phyloP scores from a whole-genome alignment of 768 basidiomycete genomes.

The Fistulinella prunicolor region DNA sequence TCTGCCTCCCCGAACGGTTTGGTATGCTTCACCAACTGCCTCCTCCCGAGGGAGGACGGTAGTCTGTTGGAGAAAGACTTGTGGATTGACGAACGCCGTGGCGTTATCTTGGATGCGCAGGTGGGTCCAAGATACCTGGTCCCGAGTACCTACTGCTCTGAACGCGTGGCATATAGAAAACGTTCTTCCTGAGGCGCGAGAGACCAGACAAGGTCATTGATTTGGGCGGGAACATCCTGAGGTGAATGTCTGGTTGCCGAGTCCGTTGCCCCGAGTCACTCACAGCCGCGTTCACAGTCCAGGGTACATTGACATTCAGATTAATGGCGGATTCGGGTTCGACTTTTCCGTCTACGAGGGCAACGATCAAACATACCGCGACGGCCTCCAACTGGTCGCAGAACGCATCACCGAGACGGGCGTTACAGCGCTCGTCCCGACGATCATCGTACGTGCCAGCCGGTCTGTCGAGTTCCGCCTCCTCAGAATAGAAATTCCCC shows the following conservation, averaged over 20 bases:
- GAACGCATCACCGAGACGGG: conserved; percentile 83
- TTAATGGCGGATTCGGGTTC: conserved; percentile 87
- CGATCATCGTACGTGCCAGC: conserved; percentile 58
- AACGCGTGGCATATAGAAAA: conserved; percentile 42
- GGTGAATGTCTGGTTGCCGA: conserved; percentile 36
- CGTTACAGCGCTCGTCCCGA: conserved; percentile 73
- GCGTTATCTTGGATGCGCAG: conserved; percentile 75
- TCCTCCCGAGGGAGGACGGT: conserved; percentile 78
- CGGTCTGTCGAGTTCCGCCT: background rate
- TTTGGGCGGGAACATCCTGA: conserved; percentile 73
- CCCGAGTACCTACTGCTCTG: background rate
- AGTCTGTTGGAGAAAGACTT: conserved; percentile 69
- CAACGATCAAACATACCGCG: conserved; percentile 62
- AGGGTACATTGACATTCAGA: conserved; percentile 83
- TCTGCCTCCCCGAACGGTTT: conserved; percentile 51
- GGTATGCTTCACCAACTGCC: conserved; percentile 85
- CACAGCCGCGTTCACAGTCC: conserved; percentile 47
- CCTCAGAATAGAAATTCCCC: background rate
- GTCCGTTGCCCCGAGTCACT: background rate
- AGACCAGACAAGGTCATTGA: conserved; percentile 66
- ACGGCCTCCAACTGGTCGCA: conserved; percentile 68
- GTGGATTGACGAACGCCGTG: conserved; percentile 76
- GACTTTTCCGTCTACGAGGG: conserved; percentile 83
- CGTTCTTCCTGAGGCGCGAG: conserved; percentile 61
- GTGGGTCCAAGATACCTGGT: conserved; percentile 32